These are phyloP conservation scores for Saccharomycopsis fermentans DNA, from an alignment of 805 yeast genomes.

Conservation along the genomic window DNA sequence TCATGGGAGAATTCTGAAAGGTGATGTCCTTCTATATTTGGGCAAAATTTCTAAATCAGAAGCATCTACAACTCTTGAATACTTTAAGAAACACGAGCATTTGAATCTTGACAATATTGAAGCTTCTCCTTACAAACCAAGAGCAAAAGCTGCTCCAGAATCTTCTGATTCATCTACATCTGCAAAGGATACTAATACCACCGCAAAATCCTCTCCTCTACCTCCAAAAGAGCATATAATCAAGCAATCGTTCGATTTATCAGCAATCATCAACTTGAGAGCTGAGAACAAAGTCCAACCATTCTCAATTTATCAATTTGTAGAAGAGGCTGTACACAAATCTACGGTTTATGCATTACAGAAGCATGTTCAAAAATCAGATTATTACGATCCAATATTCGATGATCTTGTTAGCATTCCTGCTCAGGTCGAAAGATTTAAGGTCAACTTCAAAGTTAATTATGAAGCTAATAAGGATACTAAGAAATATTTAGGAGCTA, in stretches of 20 bases:
- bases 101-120: constrained; percentile 67
- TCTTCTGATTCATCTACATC: constrained; percentile 24
- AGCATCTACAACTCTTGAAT: constrained; percentile 43
- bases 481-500: constrained; percentile 19
- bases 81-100: constrained; percentile 44
- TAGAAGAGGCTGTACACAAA: constrained; percentile 35
- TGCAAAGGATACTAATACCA: constrained; percentile 20
- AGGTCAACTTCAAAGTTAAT: constrained; percentile 26
- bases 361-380: constrained; percentile 30
- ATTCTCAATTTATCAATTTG: constrained; percentile 25
- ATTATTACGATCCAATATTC: constrained; percentile 47
- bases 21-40: constrained; percentile 79
- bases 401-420: constrained; percentile 47
- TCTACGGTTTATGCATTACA: constrained; percentile 38
- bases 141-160: constrained; percentile 20
- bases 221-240: constrained; percentile 24
- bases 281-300: constrained; percentile 24
- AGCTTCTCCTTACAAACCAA: constrained; percentile 26
- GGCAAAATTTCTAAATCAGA: constrained; percentile 59
- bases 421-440: constrained; percentile 35
- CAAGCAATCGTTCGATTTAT: constrained; percentile 25
- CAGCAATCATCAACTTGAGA: constrained; percentile 23
- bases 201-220: constrained; percentile 23
- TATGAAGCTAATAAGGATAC: constrained; percentile 7
- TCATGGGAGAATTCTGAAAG: constrained; percentile 76